phyloP scores from a whole-genome alignment of 2,329 filamentous ascomycete genomes.

The Zalaria obscura region DNA sequence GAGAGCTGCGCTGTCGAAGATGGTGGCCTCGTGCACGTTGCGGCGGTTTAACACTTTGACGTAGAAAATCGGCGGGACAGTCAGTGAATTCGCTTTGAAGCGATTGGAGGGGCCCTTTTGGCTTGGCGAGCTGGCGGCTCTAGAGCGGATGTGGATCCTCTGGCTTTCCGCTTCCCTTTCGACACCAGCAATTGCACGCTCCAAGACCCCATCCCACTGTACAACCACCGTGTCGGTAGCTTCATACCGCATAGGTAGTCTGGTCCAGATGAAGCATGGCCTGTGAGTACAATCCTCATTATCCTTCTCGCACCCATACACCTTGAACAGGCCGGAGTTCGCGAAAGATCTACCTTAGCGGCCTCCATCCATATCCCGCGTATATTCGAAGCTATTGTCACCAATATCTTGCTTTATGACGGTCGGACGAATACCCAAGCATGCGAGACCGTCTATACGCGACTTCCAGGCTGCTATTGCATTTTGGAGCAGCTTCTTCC shows the following conservation, averaged over 20 bases:
- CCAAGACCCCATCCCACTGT: not conserved
- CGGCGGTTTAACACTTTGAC: no score
- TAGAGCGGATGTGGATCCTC: no score
- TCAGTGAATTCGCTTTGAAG: no score
- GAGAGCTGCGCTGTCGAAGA: no score
- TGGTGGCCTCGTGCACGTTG: no score
- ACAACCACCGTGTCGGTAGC: not conserved
- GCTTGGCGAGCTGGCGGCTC: no score
- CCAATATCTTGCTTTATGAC: not conserved
- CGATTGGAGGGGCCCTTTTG: no score
- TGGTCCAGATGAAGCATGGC: conserved; percentile 35
- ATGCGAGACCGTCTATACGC: not conserved
- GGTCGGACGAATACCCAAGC: not conserved
- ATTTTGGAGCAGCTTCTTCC: not conserved
- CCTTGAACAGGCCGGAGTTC: not conserved
- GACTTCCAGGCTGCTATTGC: no score
- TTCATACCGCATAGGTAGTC: conserved; percentile 4
- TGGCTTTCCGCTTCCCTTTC: conserved; percentile 1
- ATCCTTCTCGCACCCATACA: conserved; percentile 3
- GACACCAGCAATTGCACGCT: not conserved
- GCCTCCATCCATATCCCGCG: not conserved
- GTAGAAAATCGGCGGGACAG: no score
- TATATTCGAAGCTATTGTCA: not conserved
- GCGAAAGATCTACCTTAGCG: not conserved
- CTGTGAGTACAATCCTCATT: conserved; percentile 36